Evolutionary conservation across 768 basidiomycete species (phyloP).

Genomic region (Rhodotorula diobovata): DNA sequence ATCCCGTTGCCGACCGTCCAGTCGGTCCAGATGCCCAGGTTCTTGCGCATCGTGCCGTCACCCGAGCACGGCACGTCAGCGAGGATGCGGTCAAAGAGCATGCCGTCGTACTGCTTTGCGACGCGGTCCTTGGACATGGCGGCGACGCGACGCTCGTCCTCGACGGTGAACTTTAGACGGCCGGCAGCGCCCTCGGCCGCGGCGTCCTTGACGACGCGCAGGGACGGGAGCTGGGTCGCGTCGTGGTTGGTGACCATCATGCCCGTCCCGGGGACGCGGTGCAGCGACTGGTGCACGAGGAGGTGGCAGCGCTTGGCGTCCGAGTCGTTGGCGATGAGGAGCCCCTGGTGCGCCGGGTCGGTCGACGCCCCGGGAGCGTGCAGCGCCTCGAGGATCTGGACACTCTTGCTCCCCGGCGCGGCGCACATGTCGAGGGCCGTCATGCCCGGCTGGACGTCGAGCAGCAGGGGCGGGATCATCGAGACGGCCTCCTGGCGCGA

Average conservation of each 20-base stretch:
- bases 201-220: conserved; percentile 20
- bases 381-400: conserved; percentile 90
- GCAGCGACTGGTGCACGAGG: conserved; percentile 87
- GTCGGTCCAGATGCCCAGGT: conserved; percentile 85
- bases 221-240: conserved; percentile 70
- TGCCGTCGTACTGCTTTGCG: conserved; percentile 51
- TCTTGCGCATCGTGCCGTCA: conserved; percentile 93
- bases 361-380: conserved; percentile 61
- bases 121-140: conserved; percentile 31
- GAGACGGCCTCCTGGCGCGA: conserved; percentile 96
- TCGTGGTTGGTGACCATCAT: conserved; percentile 95
- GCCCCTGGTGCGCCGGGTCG: conserved; percentile 55
- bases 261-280: conserved; percentile 82
- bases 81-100: conserved; percentile 86
- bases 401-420: conserved; percentile 97
- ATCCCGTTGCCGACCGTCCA: conserved; percentile 88
- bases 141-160: conserved; percentile 13
- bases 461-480: conserved; percentile 95
- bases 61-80: conserved; percentile 98
- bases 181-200: not conserved
- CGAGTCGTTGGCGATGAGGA: conserved; percentile 91
- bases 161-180: conserved; percentile 11
- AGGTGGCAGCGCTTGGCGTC: conserved; percentile 91
- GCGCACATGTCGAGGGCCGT: conserved; percentile 93
- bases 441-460: conserved; percentile 92